Base-by-base conservation (phyloP, 1,139 yeast genomes). In the Candida tetrigidarum region DNA sequence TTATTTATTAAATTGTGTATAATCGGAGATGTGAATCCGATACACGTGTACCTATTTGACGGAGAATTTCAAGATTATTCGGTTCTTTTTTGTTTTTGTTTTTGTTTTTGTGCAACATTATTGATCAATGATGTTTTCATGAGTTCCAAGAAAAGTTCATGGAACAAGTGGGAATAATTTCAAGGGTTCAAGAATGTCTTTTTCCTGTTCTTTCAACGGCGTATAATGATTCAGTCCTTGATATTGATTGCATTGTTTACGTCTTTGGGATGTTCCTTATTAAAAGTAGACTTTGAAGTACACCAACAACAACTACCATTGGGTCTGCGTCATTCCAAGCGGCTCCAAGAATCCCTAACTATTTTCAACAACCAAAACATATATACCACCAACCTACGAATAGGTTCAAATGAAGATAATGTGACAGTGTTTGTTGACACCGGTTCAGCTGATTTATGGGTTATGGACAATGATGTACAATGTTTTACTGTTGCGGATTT, bases 381-480 rank as follows among this genome's bases (percentile, higher is more conserved):
- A 3, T 82, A 81, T 57, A 61, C 75, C 43, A 75, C 78, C 1
- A 62, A 62, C 11, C 51, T 80, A 40, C 48, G 57, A 27, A 52
- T 71, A 28, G 79, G 79, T 1, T 62, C 71, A 8, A 54, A 62
- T 28, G 49, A 56, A 12, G 66, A 70, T 37, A 40, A 53, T 20
- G 64, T 65, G 14, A 55, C 58, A 2, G 71, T 71, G 1, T 55
- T 71, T 41, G 63, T 74, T 15, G 80, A 74, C 33, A 74, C 80
- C 5, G 78, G 78, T 9, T 68, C 76, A n/a, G 57, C 71, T 26
- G 78, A 73, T 49, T 54, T 74, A 45, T 74, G 80, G 80, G 64
- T 74, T 8, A 46, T 48, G 55, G 43, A 43, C 2, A 28, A 29
- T 3, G 42, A 42, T 23, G 52, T 47, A 1, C 19, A 35, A 4